Evolutionary conservation across 2,329 filamentous ascomycete genomes (phyloP).

Genomic region (Septoria petroselini): DNA sequence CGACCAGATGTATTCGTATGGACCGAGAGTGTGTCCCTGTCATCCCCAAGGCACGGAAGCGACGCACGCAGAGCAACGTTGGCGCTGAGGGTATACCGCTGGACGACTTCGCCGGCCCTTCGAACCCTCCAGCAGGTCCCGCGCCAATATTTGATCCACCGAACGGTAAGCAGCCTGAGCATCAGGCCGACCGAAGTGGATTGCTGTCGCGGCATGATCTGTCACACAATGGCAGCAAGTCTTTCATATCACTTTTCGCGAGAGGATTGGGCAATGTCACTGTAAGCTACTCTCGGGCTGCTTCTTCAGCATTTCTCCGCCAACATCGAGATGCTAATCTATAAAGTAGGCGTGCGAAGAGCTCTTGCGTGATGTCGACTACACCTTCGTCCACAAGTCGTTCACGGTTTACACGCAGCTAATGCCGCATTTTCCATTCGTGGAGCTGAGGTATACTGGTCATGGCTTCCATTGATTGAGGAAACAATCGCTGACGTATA

Average conservation of each 20-base stretch:
- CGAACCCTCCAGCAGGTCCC: conserved; percentile 10
- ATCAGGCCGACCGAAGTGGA: conserved; percentile 11
- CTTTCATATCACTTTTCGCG: conserved; percentile 27
- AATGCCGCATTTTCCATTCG: conserved; percentile 28
- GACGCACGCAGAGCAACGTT: conserved; percentile 24
- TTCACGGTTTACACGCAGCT: conserved; percentile 29
- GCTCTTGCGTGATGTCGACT: conserved; percentile 28
- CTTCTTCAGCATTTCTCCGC: background rate
- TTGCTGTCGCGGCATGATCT: conserved; percentile 24
- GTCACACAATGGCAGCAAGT: conserved; percentile 27
- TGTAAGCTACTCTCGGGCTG: conserved; percentile 8
- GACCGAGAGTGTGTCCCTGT: conserved; percentile 30
- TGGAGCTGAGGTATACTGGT: conserved; percentile 22
- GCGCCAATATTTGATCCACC: conserved; percentile 19
- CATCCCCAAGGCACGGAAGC: conserved; percentile 32
- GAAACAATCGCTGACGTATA: too few relatives aligned
- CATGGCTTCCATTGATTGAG: too few relatives aligned
- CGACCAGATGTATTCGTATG: conserved; percentile 31
- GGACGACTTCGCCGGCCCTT: conserved; percentile 23
- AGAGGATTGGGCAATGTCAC: conserved; percentile 24
- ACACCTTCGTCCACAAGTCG: conserved; percentile 28
- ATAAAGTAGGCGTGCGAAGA: conserved; percentile 21
- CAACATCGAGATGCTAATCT: conserved; percentile 1
- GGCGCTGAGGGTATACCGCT: conserved; percentile 25
- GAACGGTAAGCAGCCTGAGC: conserved; percentile 9